Conservation (phyloP, 176 grass and related monocot genomes). For the Eleusine indica region DNA sequence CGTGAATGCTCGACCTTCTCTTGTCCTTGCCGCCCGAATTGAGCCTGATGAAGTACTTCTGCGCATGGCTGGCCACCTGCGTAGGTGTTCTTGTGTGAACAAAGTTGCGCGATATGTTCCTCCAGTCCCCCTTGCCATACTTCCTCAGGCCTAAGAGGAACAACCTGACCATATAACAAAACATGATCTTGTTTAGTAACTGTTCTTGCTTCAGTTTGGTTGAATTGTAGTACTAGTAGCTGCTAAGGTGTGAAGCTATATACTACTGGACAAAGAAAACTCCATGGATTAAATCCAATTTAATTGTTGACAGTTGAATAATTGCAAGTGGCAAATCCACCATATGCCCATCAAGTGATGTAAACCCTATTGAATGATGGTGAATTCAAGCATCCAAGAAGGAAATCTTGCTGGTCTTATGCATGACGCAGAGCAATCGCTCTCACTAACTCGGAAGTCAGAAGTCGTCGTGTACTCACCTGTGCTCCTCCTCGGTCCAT, state of each 20-base stretch:
- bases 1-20: slow-evolving; percentile 90
- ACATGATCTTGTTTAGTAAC: slow-evolving; percentile 35
- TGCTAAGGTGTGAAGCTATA: slow-evolving; percentile 35
- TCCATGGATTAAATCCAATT: slow-evolving; percentile 23
- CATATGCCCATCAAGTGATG: not conserved
- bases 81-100: slow-evolving; percentile 82
- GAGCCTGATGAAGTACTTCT: slow-evolving; percentile 96
- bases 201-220: not conserved
- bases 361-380: slow-evolving; percentile 24
- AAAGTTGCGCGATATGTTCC: slow-evolving; percentile 82
- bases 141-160: slow-evolving; percentile 81
- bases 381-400: slow-evolving; percentile 32
- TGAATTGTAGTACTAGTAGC: not conserved
- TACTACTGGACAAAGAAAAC: slow-evolving; percentile 33
- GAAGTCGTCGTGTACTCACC: slow-evolving; percentile 45
- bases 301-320: slow-evolving; percentile 39
- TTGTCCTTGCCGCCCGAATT: slow-evolving; percentile 89
- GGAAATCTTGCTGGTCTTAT: slow-evolving; percentile 7
- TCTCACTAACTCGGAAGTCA: slow-evolving; percentile 26
- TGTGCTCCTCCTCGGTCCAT: slow-evolving; percentile 96
- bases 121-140: slow-evolving; percentile 92
- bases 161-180: slow-evolving; percentile 49
- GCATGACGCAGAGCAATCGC: slow-evolving; percentile 47
- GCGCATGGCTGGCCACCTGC: slow-evolving; percentile 91
- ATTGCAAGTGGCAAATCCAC: slow-evolving; percentile 41